These are phyloP conservation scores for Eucalyptus cladocalyx DNA, from an alignment of 345 rosid genomes.

Conservation along the genomic window DNA sequence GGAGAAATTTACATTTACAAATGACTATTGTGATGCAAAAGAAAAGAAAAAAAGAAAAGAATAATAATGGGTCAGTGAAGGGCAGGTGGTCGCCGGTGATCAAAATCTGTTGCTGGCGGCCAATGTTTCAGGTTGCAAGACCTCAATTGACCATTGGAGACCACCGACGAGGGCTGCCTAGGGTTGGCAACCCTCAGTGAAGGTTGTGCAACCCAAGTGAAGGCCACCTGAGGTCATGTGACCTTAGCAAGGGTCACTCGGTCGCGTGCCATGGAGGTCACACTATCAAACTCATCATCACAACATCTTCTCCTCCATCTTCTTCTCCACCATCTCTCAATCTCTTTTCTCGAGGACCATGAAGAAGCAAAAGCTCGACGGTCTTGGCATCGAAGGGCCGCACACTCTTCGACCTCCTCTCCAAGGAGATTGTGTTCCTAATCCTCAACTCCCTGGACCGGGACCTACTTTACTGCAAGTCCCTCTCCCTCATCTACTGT, in stretches of 20 bases:
- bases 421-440: conserved; percentile 40
- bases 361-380: conserved; percentile 16
- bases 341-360: background rate
- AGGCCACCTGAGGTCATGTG: too few relatives aligned
- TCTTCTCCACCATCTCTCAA: background rate
- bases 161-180: too few relatives aligned
- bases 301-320: background rate
- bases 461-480: conserved; percentile 35
- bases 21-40: too few relatives aligned
- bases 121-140: too few relatives aligned
- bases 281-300: background rate
- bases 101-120: accelerated
- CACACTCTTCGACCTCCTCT: conserved; percentile 26
- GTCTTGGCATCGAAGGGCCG: background rate
- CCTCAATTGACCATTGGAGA: accelerated
- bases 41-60: too few relatives aligned
- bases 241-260: accelerated
- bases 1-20: too few relatives aligned
- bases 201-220: too few relatives aligned
- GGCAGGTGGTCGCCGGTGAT: accelerated
- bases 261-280: too few relatives aligned
- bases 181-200: accelerated
- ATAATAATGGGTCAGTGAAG: accelerated
- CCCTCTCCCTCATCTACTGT: conserved; percentile 40
- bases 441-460: conserved; percentile 24